These are phyloP conservation scores for Diospyros lotus DNA, from an alignment of 148 eudicot species.

Conservation along the genomic window DNA sequence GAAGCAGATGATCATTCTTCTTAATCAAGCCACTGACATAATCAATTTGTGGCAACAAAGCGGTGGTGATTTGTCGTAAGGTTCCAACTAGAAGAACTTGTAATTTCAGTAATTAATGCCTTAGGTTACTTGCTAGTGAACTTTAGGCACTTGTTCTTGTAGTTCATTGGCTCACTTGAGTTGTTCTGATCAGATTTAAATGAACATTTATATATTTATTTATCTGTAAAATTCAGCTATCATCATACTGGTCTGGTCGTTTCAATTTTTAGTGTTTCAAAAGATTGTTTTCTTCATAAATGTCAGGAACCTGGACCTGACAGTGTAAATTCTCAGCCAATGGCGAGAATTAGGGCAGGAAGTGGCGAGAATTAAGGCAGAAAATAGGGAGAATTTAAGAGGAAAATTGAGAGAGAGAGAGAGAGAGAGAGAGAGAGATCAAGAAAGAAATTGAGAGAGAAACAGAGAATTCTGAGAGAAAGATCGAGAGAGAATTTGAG, in stretches of 20 bases:
- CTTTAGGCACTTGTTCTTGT: slow-evolving; percentile 4
- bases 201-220: not conserved
- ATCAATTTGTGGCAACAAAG: slow-evolving; percentile 97
- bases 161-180: not conserved
- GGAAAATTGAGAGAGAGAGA: no score
- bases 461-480: no score
- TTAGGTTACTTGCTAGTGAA: not conserved
- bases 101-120: not conserved
- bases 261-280: not conserved
- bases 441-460: no score
- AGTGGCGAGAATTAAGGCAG: no score
- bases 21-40: slow-evolving; percentile 92
- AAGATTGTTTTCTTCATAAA: not conserved
- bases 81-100: slow-evolving; percentile 9
- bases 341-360: no score
- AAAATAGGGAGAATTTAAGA: no score
- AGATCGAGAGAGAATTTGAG: no score
- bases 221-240: not conserved
- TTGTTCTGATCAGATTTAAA: not conserved
- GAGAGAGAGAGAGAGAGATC: no score
- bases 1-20: slow-evolving; percentile 75
- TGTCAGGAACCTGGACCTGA: no score
- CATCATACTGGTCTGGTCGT: not conserved
- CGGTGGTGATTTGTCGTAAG: slow-evolving; percentile 48
- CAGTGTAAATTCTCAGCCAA: no score